Conservation (phyloP, 2,329 filamentous ascomycete species). For the Botrytis tulipae region DNA sequence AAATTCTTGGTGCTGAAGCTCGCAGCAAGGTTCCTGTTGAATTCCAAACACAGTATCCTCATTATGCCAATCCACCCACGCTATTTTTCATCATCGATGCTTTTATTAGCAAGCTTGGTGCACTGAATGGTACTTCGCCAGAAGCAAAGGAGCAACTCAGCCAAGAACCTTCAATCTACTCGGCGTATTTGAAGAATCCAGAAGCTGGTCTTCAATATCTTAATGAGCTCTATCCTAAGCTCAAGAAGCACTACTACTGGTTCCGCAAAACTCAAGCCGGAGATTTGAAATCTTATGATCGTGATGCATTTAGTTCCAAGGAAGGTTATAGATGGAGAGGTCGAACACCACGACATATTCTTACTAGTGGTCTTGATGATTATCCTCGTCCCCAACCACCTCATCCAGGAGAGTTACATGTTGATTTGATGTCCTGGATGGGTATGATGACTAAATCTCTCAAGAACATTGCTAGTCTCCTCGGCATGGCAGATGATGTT, state of each 20-base stretch:
- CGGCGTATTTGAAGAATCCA: constrained; percentile 64
- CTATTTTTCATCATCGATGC: constrained; percentile 84
- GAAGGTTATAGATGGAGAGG: constrained; percentile 96
- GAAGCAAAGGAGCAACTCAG: constrained; percentile 46
- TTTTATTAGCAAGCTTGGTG: constrained; percentile 75
- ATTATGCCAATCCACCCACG: constrained; percentile 96
- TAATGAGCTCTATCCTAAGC: constrained; percentile 75
- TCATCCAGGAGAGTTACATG: constrained; percentile 91
- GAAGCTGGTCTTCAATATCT: constrained; percentile 70
- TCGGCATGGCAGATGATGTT: constrained; percentile 76
- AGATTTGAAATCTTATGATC: constrained; percentile 87
- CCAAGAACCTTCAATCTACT: constrained; percentile 52
- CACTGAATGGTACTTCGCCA: constrained; percentile 48
- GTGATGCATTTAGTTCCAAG: constrained; percentile 80
- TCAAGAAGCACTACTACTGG: constrained; percentile 90
- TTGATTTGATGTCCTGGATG: constrained; percentile 94
- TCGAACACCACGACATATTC: constrained; percentile 78
- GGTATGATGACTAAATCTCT: constrained; percentile 94
- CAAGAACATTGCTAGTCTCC: constrained; percentile 70
- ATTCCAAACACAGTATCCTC: constrained; percentile 93
- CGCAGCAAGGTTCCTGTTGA: constrained; percentile 90
- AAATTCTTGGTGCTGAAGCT: constrained; percentile 88
- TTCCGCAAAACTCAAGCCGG: constrained; percentile 89
- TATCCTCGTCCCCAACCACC: constrained; percentile 93
- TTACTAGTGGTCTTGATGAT: constrained; percentile 93